Evolutionary conservation across 192 early-diverging fungal genomes (phyloP).

Genomic region (Cladochytrium replicatum): DNA sequence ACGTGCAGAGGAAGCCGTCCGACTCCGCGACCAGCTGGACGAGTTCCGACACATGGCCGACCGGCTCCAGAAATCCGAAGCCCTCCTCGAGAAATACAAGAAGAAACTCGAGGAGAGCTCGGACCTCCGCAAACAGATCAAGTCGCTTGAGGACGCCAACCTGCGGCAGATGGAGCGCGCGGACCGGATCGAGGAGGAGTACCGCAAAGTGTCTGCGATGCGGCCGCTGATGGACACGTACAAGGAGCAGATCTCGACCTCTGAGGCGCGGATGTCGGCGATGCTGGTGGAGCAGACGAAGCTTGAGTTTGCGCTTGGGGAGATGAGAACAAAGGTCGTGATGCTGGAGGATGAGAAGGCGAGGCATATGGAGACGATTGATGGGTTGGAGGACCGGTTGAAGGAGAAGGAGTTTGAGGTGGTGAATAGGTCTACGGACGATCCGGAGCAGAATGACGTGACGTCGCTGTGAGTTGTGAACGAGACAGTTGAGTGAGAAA

Average conservation of each 20-base stretch:
- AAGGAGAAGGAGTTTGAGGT: constrained; percentile 70
- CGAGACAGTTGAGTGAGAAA: no score
- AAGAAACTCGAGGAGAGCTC: constrained; percentile 84
- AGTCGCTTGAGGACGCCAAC: constrained; percentile 69
- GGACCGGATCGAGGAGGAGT: constrained; percentile 76
- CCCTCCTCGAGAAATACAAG: constrained; percentile 92
- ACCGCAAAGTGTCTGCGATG: constrained; percentile 64
- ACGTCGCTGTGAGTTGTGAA: no score
- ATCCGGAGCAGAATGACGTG: no score
- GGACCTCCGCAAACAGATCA: constrained; percentile 70
- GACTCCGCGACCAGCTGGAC: constrained; percentile 81
- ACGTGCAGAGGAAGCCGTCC: constrained; percentile 49
- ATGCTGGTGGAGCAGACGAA: constrained; percentile 62
- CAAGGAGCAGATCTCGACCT: constrained; percentile 65
- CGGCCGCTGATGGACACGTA: constrained; percentile 79
- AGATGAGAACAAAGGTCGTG: constrained; percentile 50
- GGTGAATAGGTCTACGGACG: no score
- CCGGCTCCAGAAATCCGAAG: constrained; percentile 84
- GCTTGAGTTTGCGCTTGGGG: constrained; percentile 58
- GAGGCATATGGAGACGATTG: constrained; percentile 65
- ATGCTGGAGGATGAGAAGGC: constrained; percentile 51
- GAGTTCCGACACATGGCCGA: constrained; percentile 88
- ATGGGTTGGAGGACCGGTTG: constrained; percentile 66
- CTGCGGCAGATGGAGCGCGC: constrained; percentile 50
- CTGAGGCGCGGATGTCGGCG: constrained; percentile 60